Evolutionary conservation across 1,139 yeast species (phyloP).

Genomic region (Sugiyamaella neomexicana): DNA sequence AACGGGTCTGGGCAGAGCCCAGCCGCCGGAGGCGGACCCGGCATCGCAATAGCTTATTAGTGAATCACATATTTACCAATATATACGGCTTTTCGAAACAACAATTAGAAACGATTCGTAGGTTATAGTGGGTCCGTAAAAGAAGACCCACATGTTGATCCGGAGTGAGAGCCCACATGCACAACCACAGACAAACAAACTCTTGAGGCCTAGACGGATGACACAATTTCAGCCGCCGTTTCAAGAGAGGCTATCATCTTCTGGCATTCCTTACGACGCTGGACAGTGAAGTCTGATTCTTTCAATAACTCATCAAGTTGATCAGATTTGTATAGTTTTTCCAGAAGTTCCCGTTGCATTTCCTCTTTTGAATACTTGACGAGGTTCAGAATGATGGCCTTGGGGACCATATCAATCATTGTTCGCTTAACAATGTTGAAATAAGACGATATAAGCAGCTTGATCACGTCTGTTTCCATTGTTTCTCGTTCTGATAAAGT

Average conservation of each 20-base stretch:
- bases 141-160: no score
- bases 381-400: conserved; percentile 90
- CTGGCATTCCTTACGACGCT: conserved; percentile 90
- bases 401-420: conserved; percentile 89
- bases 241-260: conserved; percentile 91
- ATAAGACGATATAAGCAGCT: conserved; percentile 84
- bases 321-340: conserved; percentile 76
- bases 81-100: no score
- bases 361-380: conserved; percentile 81
- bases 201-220: conserved; percentile 62
- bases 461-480: conserved; percentile 95
- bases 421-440: conserved; percentile 92
- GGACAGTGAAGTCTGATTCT: conserved; percentile 90
- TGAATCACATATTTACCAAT: no score
- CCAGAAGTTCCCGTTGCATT: conserved; percentile 85
- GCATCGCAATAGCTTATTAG: no score
- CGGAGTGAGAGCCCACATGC: no score
- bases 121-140: no score
- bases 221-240: conserved; percentile 89
- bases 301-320: conserved; percentile 77
- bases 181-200: no score
- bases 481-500: conserved; percentile 93
- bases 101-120: no score
- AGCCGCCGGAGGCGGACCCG: no score
- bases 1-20: no score